A percentile compares a stretch with the other conserved stretches of the same genome.
Conservation (phyloP, 2,329 filamentous ascomycete genomes). For the Pyrenochaeta sp. region DNA sequence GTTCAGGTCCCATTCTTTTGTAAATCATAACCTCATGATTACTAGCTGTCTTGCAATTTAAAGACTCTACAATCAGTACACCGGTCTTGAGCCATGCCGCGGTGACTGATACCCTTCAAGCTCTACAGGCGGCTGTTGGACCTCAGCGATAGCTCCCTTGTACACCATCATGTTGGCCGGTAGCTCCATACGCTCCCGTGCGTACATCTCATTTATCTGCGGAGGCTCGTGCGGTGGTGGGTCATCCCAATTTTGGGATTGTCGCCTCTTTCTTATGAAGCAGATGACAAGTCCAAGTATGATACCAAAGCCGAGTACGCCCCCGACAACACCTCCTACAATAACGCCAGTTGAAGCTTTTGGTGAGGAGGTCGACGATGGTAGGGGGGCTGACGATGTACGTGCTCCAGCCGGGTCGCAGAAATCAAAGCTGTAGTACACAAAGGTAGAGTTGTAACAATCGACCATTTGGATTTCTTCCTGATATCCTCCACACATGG, state of each 20-base stretch:
- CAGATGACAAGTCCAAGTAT: background rate
- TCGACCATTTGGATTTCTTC: conserved; percentile 6
- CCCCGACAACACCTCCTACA: background rate
- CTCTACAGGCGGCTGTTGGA: too few relatives aligned
- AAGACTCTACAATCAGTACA: too few relatives aligned
- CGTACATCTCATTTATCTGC: background rate
- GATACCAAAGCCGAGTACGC: background rate
- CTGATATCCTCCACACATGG: conserved; percentile 8
- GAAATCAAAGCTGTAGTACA: conserved; percentile 18
- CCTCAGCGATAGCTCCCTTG: too few relatives aligned
- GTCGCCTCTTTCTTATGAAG: background rate
- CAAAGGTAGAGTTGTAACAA: conserved; percentile 14
- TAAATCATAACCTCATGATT: background rate
- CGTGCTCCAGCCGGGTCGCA: conserved; percentile 3
- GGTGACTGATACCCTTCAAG: too few relatives aligned
- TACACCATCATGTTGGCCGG: too few relatives aligned
- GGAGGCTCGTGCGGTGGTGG: background rate
- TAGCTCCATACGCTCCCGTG: background rate
- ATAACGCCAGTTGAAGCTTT: background rate
- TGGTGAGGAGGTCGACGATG: background rate
- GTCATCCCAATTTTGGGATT: background rate
- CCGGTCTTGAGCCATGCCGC: too few relatives aligned
- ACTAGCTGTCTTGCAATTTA: too few relatives aligned
- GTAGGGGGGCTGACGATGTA: background rate
- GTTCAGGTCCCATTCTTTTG: too few relatives aligned